A percentile compares a stretch with the other conserved stretches of the same genome.
Conservation (phyloP, 1,284 basidiomycete species). For the Puccinia triticina region DNA sequence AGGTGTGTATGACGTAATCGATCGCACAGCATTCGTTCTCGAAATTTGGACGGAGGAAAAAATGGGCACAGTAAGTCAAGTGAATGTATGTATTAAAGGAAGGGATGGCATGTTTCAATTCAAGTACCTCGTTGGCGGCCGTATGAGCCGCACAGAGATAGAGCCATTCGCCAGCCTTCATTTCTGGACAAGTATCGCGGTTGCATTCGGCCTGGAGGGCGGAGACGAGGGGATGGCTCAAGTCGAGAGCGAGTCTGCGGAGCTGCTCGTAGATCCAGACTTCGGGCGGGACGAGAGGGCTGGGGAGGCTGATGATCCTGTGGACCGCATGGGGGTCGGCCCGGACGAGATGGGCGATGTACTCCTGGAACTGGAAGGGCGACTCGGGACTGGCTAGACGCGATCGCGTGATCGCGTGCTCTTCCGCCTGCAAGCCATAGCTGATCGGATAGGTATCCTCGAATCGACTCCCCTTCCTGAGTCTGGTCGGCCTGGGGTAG, state of each 20-base stretch:
- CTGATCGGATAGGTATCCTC: conserved; percentile 48
- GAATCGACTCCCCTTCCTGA: conserved; percentile 32
- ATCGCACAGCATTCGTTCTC: conserved; percentile 88
- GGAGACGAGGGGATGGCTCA: conserved; percentile 84
- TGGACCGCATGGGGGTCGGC: conserved; percentile 85
- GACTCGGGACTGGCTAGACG: conserved; percentile 68
- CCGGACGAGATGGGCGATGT: conserved; percentile 82
- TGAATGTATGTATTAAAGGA: background rate
- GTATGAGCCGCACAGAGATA: conserved; percentile 90
- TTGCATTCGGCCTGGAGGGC: conserved; percentile 83
- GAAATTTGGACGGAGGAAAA: background rate
- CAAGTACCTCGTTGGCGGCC: conserved; percentile 54
- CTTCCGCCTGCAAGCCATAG: conserved; percentile 29
- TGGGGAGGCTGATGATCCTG: conserved; percentile 74
- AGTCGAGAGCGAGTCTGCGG: conserved; percentile 86
- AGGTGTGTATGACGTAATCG: conserved; percentile 92
- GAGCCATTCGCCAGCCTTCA: conserved; percentile 96
- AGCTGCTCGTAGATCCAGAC: conserved; percentile 92
- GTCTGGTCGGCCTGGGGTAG: background rate
- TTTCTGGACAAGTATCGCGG: conserved; percentile 81
- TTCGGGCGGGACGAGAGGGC: conserved; percentile 69
- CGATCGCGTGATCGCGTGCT: conserved; percentile 55
- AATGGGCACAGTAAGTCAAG: conserved; percentile 1
- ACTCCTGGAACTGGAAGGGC: conserved; percentile 92
- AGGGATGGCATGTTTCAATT: too few species aligned